Evolutionary conservation across 2,329 filamentous ascomycete species (phyloP).

Genomic region (Trichoderma atroviride): DNA sequence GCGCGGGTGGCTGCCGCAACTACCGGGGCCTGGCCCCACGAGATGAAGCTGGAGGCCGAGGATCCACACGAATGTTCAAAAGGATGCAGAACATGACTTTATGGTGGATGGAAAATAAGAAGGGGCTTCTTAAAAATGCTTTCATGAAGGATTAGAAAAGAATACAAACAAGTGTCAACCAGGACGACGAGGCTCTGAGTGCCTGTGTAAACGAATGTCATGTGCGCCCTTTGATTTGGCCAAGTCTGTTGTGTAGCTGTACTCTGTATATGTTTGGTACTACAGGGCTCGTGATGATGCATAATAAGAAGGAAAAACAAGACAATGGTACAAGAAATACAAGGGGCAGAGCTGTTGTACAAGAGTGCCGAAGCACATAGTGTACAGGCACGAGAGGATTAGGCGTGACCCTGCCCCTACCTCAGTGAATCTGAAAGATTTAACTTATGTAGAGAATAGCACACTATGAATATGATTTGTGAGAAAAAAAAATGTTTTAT

Average conservation of each 20-base stretch:
- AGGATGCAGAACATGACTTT: fast-evolving
- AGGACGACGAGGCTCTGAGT: not conserved
- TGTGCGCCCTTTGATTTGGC: not conserved
- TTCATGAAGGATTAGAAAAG: not conserved
- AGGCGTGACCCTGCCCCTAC: not conserved
- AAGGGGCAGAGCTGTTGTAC: not conserved
- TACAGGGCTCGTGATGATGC: not conserved
- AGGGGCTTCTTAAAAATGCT: not conserved
- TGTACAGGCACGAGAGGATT: not conserved
- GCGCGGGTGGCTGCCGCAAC: conserved; percentile 15
- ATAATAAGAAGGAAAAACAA: not conserved
- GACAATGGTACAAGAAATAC: not conserved
- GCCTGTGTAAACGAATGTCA: not conserved
- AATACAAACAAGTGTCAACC: not conserved
- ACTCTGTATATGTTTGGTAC: not conserved
- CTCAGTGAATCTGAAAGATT: not conserved
- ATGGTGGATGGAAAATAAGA: not conserved
- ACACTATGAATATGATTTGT: not conserved
- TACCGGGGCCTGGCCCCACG: conserved; percentile 13
- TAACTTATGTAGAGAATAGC: not conserved
- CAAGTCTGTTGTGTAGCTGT: not conserved
- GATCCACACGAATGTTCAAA: not conserved
- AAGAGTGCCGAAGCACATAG: not conserved
- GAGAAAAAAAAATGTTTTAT: not conserved
- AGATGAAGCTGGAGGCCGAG: not conserved